Base-by-base conservation (phyloP, 2,329 filamentous ascomycete genomes). In the Chaetoscypha palmicola region DNA sequence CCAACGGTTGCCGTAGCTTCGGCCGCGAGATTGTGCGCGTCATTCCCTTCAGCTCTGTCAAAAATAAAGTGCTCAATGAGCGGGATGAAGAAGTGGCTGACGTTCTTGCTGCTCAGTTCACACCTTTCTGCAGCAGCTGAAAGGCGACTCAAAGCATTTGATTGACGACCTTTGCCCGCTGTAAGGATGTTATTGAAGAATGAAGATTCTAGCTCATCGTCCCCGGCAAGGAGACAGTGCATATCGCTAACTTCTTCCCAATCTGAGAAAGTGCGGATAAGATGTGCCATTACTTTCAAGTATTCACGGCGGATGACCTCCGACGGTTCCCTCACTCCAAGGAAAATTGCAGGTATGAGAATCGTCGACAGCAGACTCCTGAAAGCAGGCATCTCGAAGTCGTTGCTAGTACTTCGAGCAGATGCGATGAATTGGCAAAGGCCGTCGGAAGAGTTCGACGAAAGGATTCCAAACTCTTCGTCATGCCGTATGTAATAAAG, bases 101-200 rank as follows among this genome's bases (percentile, higher is more conserved):
- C 73, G 57, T 94, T 94, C 41, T 79, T 79, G 57, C 86, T 85
- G 49, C 76, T 76, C 47, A 98, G 69, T 38, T 78, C 72, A 10
- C 76, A 72, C 44, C 73, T 73, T 8, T 70, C 64, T 43, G 86
- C 86, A 50, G 83, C 82, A 7, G 74, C 68, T 44, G 85, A 81
- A 10, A 98, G 71, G 45, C 87, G 75, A 47, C 86, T 81, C 28
- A 98, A 69, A 2, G 92, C 90, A 54, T 90, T 83, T 42, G 94
- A 73, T 57, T 94, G 86, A 51, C 87, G 81, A 47, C 92, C 82
- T 26, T 89, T 82, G 40, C 94, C 89, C 37, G 94, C 91, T 58
- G 92, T 90, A 26, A 97, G 70, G 34, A 97, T 80, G 56, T 97
- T 94, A 64, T 78, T 85, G 69, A 97, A 98, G 68, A 98, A 96